These are phyloP conservation scores for Malassezia restricta DNA, from an alignment of 1,284 basidiomycete species.

Conservation along the genomic window DNA sequence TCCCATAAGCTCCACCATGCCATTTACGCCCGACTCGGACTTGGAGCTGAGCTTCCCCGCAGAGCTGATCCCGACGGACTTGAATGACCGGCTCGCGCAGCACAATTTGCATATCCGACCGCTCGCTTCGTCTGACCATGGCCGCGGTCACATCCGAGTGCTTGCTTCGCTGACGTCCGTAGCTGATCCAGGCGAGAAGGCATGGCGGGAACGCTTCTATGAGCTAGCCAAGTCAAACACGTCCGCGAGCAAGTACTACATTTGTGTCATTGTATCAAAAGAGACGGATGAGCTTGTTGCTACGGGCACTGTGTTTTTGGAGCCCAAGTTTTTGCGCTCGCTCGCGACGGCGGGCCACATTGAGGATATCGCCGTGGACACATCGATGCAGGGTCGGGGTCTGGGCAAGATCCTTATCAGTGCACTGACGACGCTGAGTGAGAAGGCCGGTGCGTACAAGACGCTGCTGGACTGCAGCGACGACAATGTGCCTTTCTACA, in stretches of 20 bases:
- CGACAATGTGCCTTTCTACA: slow-evolving; percentile 89
- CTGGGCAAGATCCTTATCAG: slow-evolving; percentile 77
- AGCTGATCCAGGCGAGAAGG: slow-evolving; percentile 61
- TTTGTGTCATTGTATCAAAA: slow-evolving; percentile 69
- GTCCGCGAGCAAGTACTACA: slow-evolving; percentile 55
- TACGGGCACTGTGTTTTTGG: slow-evolving; percentile 71
- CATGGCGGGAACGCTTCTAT: slow-evolving; percentile 44
- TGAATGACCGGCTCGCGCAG: slow-evolving; percentile 53
- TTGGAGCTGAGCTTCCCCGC: slow-evolving; percentile 66
- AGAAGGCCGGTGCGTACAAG: slow-evolving; percentile 70
- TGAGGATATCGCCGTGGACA: slow-evolving; percentile 90
- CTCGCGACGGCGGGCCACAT: slow-evolving; percentile 80
- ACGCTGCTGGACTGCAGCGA: slow-evolving; percentile 90
- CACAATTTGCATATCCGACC: slow-evolving; percentile 61
- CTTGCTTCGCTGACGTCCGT: slow-evolving; percentile 67
- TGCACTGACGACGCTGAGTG: slow-evolving; percentile 64
- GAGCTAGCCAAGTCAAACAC: slow-evolving; percentile 8
- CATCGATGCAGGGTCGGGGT: slow-evolving; percentile 73
- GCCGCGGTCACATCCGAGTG: slow-evolving; percentile 68
- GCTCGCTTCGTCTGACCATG: slow-evolving; percentile 70
- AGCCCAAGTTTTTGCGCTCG: slow-evolving; percentile 79
- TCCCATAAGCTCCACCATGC: slow-evolving; percentile 15
- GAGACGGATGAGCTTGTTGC: slow-evolving; percentile 67
- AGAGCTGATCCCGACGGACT: slow-evolving; percentile 56
- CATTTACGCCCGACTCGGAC: slow-evolving; percentile 57